Conservation (phyloP, 2,329 filamentous ascomycete species). For the Lizonia empirigonia region DNA sequence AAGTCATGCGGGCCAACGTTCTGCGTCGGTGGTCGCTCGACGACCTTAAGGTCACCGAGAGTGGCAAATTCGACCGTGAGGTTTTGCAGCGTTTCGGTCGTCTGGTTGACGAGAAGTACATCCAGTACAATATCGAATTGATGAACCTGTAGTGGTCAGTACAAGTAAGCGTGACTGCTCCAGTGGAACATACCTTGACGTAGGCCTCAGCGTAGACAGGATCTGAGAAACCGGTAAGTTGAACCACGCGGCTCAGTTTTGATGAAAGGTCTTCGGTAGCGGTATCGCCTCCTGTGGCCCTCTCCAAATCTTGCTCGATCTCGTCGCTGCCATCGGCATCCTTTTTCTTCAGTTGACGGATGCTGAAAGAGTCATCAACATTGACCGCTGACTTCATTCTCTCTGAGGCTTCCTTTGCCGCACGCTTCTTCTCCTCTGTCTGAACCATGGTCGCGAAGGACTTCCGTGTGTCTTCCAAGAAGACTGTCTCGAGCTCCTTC, state of each 20-base stretch:
- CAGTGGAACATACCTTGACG: conserved; percentile 68
- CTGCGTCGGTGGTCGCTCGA: conserved; percentile 94
- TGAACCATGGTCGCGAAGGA: conserved; percentile 98
- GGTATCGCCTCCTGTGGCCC: conserved; percentile 89
- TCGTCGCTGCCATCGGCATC: conserved; percentile 80
- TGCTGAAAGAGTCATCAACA: conserved; percentile 91
- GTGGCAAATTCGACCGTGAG: conserved; percentile 98
- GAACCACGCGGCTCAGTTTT: conserved; percentile 94
- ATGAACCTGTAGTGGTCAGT: conserved; percentile 61
- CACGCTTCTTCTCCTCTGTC: conserved; percentile 95
- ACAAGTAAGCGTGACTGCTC: background rate
- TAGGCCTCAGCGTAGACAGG: conserved; percentile 99
- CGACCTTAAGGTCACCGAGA: conserved; percentile 94
- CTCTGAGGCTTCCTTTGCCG: conserved; percentile 89
- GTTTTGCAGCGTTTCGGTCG: conserved; percentile 93
- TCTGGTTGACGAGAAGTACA: conserved; percentile 96
- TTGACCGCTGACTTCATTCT: conserved; percentile 94
- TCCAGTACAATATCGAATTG: conserved; percentile 98
- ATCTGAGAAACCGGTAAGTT: conserved; percentile 97
- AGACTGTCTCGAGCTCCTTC: conserved; percentile 89
- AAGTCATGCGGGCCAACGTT: conserved; percentile 96
- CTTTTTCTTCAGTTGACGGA: conserved; percentile 91
- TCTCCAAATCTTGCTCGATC: conserved; percentile 87
- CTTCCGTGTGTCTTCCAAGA: conserved; percentile 91
- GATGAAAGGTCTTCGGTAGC: conserved; percentile 85